Evolutionary conservation across 176 grass and related monocot genomes (phyloP), one percentile per base, ranked within the genome.

Genomic region (Pontederia paniculata): DNA sequence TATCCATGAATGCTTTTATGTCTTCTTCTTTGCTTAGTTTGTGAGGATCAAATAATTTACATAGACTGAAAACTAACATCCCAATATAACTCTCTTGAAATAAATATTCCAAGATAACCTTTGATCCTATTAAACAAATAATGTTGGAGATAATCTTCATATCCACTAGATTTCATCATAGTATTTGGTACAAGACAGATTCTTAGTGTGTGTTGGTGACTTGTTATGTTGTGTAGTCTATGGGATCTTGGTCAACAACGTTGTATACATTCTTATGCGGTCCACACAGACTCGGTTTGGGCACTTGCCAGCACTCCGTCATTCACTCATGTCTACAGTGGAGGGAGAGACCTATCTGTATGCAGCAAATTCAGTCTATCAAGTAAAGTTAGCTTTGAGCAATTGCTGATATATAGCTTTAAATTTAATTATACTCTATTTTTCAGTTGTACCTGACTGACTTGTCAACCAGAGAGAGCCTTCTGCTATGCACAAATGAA

Each of bases 211-310:
- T 37, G 48, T 50, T 6, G 13, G n/a, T 58, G 47, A 54, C 28
- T 57, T 71, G 52, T 67, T 76, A 51, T 73, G 16, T 68, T 53
- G 69, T 73, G 48, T 76, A 98, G 93, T 65, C 54, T 91, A 64
- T 98, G 93, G 93, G 93, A 98, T 86, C 73, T 98, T 60, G 93
- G 93, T 76, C 93, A 98, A 52, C 93, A 98, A 47, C 83, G 86
- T 4, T 98, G 93, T 75, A 70, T 98, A 55, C 93, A 98, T 76
- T 98, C 86, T 74, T 98, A 98, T 77, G 93, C 83, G 59, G 86
- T 98, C 60, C 86, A 98, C 74, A 98, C 86, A 42, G 83, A 98
- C 73, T 98, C 93, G 3, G 86, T 98, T 54, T 98, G 86, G 93
- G 86, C 86, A 1, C 93, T 98, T 69, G 86, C 86, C 67, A 78